Evolutionary conservation across 2,329 filamentous ascomycete genomes (phyloP).

Genomic region (Nothophoma quercina): DNA sequence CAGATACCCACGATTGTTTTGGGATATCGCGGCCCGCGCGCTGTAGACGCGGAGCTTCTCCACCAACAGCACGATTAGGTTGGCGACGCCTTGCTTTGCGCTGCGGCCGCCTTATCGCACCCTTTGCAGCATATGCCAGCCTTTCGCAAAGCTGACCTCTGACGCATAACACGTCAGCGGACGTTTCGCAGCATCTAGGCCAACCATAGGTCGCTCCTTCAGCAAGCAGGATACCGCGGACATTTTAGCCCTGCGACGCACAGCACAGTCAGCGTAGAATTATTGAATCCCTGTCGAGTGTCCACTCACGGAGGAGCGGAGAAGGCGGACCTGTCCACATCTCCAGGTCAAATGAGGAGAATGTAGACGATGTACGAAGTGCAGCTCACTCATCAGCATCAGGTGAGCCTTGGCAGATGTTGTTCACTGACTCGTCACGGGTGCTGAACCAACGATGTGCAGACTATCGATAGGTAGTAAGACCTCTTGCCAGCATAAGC

Average conservation of each 20-base stretch:
- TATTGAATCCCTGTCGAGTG: background rate
- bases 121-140: background rate
- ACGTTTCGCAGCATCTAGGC: background rate
- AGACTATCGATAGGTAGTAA: constrained; percentile 14
- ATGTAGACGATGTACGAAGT: constrained; percentile 7
- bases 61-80: background rate
- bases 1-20: background rate
- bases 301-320: background rate
- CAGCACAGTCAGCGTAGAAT: constrained; percentile 15
- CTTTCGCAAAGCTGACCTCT: constrained; percentile 1
- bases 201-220: background rate
- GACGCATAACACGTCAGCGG: constrained; percentile 7
- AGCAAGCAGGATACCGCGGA: constrained; percentile 1
- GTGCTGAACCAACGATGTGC: background rate
- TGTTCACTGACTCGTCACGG: constrained; percentile 1
- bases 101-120: background rate
- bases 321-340: background rate
- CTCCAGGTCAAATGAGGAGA: background rate
- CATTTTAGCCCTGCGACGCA: constrained; percentile 4
- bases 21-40: background rate
- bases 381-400: constrained; percentile 1
- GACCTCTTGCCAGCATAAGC: constrained; percentile 8
- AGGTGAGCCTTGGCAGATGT: constrained; percentile 10
- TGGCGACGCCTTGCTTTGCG: background rate
- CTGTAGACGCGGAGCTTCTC: background rate